Evolutionary conservation across 2,329 filamentous ascomycete species (phyloP).

Genomic region (Colletotrichum sp.): DNA sequence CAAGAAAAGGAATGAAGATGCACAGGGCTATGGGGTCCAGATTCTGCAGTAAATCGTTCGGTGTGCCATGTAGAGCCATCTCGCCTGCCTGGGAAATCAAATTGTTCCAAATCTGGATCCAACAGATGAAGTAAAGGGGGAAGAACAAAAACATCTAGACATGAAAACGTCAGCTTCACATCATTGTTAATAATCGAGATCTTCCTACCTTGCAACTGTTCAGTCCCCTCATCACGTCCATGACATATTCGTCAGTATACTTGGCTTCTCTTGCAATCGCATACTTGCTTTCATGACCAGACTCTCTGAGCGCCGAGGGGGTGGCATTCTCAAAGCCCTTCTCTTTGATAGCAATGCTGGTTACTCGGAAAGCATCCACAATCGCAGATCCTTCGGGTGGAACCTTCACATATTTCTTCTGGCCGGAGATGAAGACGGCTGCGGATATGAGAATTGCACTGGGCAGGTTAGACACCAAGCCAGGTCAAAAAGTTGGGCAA

Average conservation of each 20-base stretch:
- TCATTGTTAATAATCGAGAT: not conserved
- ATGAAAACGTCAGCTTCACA: not conserved
- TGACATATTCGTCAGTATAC: conserved; percentile 29
- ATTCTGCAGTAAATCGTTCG: conserved; percentile 33
- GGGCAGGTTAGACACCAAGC: not conserved
- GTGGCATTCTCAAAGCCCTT: conserved; percentile 15
- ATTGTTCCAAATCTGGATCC: conserved; percentile 36
- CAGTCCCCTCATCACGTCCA: conserved; percentile 25
- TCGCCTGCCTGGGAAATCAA: conserved; percentile 32
- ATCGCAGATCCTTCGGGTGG: conserved; percentile 5
- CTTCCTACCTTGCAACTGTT: conserved; percentile 28
- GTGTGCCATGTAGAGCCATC: conserved; percentile 26
- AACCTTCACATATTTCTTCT: conserved; percentile 11
- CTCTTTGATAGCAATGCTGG: conserved; percentile 25
- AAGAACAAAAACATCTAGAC: conserved; percentile 22
- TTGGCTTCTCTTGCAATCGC: conserved; percentile 22
- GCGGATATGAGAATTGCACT: conserved; percentile 10
- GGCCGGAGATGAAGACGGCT: not conserved
- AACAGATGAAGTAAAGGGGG: conserved; percentile 43
- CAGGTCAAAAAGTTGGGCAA: not conserved
- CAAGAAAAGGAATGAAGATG: conserved; percentile 31
- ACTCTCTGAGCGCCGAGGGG: conserved; percentile 20
- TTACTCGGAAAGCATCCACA: conserved; percentile 20
- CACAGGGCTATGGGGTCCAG: conserved; percentile 30
- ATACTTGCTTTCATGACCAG: conserved; percentile 24